Percentiles rank a stretch among this genome's conserved stretches.
phyloP scores from a whole-genome alignment of 1,284 basidiomycete species.

The Gymnopus androsaceus region DNA sequence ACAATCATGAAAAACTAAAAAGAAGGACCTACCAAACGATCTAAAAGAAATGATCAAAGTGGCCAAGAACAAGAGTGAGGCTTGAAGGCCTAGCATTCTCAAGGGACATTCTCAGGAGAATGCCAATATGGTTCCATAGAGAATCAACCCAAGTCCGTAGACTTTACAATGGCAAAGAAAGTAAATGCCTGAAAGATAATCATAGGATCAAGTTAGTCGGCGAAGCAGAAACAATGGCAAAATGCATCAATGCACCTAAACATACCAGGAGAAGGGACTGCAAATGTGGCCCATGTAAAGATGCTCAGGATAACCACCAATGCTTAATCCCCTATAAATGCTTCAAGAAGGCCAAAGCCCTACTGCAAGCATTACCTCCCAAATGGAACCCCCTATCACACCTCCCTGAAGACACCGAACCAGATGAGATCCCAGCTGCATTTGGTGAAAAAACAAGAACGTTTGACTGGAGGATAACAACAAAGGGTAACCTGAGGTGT shows the following conservation, averaged over 20 bases:
- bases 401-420: constrained; percentile 16
- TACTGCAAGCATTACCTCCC: constrained; percentile 8
- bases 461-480: constrained; percentile 13
- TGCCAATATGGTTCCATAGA: constrained; percentile 31
- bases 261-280: neutral
- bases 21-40: constrained; percentile 21
- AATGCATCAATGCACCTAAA: too few relatives aligned
- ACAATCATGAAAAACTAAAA: constrained; percentile 24
- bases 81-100: constrained; percentile 21
- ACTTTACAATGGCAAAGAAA: constrained; percentile 6
- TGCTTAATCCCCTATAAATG: constrained; percentile 13
- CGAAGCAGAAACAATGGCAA: constrained; percentile 11
- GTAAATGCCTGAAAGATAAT: constrained; percentile 14
- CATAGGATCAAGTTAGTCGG: constrained; percentile 19
- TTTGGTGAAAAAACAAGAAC: neutral
- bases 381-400: constrained; percentile 18
- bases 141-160: neutral
- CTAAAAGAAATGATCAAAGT: constrained; percentile 18
- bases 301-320: neutral
- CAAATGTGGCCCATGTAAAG: constrained; percentile 1
- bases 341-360: constrained; percentile 1
- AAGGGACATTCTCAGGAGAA: constrained; percentile 14
- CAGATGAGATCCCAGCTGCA: neutral
- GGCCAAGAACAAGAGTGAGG: constrained; percentile 21
- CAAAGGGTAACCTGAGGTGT: neutral